Evolutionary conservation across 2,329 filamentous ascomycete species (phyloP).

Genomic region (Sarocladiaceae sp.): DNA sequence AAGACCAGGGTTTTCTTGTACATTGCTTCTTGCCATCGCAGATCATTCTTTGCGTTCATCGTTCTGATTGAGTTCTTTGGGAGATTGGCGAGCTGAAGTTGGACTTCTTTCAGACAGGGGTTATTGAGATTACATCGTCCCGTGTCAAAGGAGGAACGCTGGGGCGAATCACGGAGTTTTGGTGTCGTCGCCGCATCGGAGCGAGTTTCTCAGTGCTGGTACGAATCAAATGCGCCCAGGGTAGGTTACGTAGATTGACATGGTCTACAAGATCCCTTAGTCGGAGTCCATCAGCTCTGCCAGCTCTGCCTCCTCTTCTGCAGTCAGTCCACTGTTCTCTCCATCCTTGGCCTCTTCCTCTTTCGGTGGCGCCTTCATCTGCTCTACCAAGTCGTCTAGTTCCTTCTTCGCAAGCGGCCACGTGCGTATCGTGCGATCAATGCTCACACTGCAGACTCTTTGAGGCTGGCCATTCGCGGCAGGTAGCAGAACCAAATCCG

Average conservation of each 20-base stretch:
- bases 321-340: conserved; percentile 60
- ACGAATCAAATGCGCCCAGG: no score
- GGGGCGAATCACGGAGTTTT: not conserved
- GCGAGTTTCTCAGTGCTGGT: no score
- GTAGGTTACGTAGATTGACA: not conserved
- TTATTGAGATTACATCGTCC: not conserved
- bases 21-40: not conserved
- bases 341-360: conserved; percentile 41
- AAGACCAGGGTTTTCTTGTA: not conserved
- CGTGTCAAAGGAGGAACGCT: not conserved
- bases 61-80: not conserved
- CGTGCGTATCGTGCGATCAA: conserved; percentile 81
- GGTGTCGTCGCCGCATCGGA: no score
- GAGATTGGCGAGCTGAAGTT: conserved; percentile 3
- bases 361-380: conserved; percentile 23
- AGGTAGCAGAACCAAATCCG: conserved; percentile 63
- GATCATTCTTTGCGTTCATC: not conserved
- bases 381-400: conserved; percentile 45
- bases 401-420: conserved; percentile 70
- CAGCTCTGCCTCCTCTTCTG: conserved; percentile 88
- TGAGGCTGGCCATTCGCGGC: conserved; percentile 24
- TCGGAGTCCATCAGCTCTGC: conserved; percentile 80
- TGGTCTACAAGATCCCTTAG: conserved; percentile 17
- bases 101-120: not conserved
- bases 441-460: conserved; percentile 73